Evolutionary conservation across 1,139 yeast species (phyloP), one percentile per base, ranked within the genome.

Genomic region (Pichia sp.): DNA sequence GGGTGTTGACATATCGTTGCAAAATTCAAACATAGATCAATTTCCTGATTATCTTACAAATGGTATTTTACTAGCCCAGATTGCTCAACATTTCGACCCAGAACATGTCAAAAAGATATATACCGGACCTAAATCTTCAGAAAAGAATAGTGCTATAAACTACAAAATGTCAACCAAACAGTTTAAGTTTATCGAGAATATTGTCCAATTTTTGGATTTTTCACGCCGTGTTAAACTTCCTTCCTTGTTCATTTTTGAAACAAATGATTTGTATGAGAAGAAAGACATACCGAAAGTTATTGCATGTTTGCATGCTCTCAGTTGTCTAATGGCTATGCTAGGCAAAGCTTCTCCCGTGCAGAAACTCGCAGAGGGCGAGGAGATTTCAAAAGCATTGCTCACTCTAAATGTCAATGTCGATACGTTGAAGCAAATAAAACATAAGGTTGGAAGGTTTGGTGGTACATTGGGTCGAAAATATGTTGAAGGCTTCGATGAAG

Each of bases 271-370:
- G 43, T 95, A 90, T 68, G 98, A 93, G 66, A 87, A 87, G 62
- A 91, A 90, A 62, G 88, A 93, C 63, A 80, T 91, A 22, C 98
- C 99, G 21, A 91, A 89, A 64, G 98, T 95, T 22, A 87, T 95
- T 69, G 91, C 90, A 66, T 90, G 98, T 62, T 73, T 93, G 42
- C 97, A 93, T 70, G 96, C 97, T 1, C 73, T 93, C 61, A 84
- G 93, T 44, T 87, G 79, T 68, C 83, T 82, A 70, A 75, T 84
- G 60, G 80, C 80, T 45, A 63, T 67, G 63, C 72, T 73, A 73
- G 54, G 57, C 7, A 70, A 72, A 66, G 83, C 85, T 21, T 91
- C 95, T 0, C 70, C 74, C 9, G 79, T 93, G 60, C 78, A 77
- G 37, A 79, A 80, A 56, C 64, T 83, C 7, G 76, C 78, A 23